These are phyloP conservation scores for Colletotrichum gloeosporioides DNA, from an alignment of 2,329 filamentous ascomycete genomes.

Conservation along the genomic window DNA sequence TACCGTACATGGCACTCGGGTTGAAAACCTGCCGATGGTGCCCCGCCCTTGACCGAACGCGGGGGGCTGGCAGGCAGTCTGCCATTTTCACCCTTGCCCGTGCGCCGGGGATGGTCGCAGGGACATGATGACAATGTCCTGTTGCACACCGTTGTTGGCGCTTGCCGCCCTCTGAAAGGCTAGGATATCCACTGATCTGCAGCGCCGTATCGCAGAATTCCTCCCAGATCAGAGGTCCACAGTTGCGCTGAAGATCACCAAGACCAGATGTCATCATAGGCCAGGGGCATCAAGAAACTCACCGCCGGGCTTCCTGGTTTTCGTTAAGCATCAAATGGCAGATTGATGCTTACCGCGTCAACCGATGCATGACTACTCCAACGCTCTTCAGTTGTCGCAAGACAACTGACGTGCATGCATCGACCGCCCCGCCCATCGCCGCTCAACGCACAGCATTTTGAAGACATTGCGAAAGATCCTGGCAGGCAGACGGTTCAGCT, in stretches of 20 bases:
- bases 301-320: background rate
- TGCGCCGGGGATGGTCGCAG: background rate
- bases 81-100: background rate
- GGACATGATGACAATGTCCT: background rate
- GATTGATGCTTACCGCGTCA: background rate
- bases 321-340: background rate
- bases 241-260: slow-evolving; percentile 8
- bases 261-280: background rate
- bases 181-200: slow-evolving; percentile 10
- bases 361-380: background rate
- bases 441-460: background rate
- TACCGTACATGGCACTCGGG: background rate
- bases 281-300: background rate
- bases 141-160: background rate
- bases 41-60: slow-evolving; percentile 8
- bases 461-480: background rate
- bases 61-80: slow-evolving; percentile 8
- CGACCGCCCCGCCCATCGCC: background rate
- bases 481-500: background rate
- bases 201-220: slow-evolving; percentile 3
- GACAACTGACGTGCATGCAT: background rate
- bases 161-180: background rate
- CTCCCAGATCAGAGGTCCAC: background rate
- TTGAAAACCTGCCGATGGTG: background rate
- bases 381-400: background rate